Percentiles rank a stretch among this genome's conserved stretches.
phyloP scores from a whole-genome alignment of 179 eudicot species.

The Nepenthes alata region DNA sequence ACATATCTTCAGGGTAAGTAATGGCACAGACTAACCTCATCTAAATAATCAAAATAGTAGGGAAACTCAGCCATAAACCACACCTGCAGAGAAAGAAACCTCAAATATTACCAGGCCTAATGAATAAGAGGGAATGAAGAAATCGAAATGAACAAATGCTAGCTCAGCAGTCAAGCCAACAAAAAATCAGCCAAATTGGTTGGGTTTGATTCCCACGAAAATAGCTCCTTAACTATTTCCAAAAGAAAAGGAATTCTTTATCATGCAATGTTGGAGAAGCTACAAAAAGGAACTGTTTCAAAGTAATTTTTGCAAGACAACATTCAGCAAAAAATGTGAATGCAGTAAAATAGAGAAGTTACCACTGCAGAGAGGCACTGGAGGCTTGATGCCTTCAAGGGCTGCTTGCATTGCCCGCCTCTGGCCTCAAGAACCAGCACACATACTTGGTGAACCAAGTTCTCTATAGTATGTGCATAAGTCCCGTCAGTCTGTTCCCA shows the following conservation, averaged over 20 bases:
- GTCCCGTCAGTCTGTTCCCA: constrained; percentile 69
- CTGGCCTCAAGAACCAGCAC: constrained; percentile 45
- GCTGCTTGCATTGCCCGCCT: constrained; percentile 40
- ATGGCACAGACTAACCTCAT: constrained; percentile 45
- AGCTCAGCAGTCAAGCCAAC: too few relatives aligned
- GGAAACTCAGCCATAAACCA: constrained; percentile 94
- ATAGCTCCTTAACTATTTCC: too few relatives aligned
- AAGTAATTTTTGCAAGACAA: neutral
- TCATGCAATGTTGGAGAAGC: neutral
- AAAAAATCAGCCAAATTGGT: too few relatives aligned
- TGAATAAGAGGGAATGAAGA: neutral
- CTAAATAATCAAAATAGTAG: constrained; percentile 52
- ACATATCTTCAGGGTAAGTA: neutral
- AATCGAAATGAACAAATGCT: neutral
- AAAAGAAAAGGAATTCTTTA: too few relatives aligned
- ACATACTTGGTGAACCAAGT: constrained; percentile 49
- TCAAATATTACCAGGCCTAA: neutral
- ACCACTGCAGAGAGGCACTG: constrained; percentile 96
- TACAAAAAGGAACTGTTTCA: neutral
- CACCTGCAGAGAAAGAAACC: constrained; percentile 37
- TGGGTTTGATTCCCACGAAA: too few relatives aligned
- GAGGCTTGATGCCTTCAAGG: constrained; percentile 72
- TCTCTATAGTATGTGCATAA: constrained; percentile 61
- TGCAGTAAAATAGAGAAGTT: constrained; percentile 10
- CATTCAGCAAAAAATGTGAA: neutral